Evolutionary conservation across 805 yeast species (phyloP), one percentile per base, ranked within the genome.

Genomic region (Metschnikowia henanensis): DNA sequence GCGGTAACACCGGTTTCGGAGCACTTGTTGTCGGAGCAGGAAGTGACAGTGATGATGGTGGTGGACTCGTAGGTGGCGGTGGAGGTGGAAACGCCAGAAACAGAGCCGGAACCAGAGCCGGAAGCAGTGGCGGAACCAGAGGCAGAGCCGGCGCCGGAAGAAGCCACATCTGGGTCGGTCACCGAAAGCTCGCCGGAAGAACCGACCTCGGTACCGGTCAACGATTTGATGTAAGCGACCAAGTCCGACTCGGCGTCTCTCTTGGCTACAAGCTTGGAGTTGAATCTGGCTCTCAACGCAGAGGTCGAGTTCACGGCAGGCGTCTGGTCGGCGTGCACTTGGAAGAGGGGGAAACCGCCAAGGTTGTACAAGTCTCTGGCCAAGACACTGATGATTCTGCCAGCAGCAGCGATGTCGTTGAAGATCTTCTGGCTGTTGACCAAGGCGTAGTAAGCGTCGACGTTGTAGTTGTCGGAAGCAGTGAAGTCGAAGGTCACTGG

Each of bases 241-340:
- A 64, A 58, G 51, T 54, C 60, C 18, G 56, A 32, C n/a, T 34
- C 48, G 21, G 42, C 70, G 47, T 64, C 73, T 58, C 66, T 67
- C 54, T 59, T 59, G 47, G 53, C 55, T 46, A 62, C 54, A 42
- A 66, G 60, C 39, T 53, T 40, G 9, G 53, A 33, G 50, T 43
- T 44, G 52, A 53, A 53, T 65, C 74, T 66, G 58, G 58, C 69
- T 60, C 68, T 67, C 58, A 67, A 55, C 29, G 68, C 68, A 46
- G 65, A 63, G 50, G 74, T 65, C 30, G 74, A 68, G 66, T 70
- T 70, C 26, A 66, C 50, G 30, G 61, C 56, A 37, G 71, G 66
- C 13, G 55, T 36, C 49, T 57, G 41, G 28, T 55, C 55, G 13
- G 43, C 51, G 47, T 58, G 64, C 37, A 68, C 66, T 35, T 60